Base-by-base conservation (phyloP, 1,284 basidiomycete genomes). In the Cutaneotrichosporon sp. region DNA sequence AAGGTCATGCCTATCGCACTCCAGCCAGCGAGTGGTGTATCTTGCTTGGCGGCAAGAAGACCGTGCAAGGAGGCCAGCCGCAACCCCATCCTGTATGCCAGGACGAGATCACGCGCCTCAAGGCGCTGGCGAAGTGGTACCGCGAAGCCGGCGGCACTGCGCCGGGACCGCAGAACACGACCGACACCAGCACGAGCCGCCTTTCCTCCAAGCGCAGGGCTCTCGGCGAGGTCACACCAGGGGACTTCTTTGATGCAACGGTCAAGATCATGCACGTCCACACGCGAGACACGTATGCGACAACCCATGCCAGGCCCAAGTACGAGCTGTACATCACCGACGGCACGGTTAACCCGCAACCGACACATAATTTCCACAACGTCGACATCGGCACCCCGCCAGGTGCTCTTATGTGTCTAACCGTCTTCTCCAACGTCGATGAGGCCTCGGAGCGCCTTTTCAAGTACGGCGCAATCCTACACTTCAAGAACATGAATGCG, bases 271-370 rank as follows among this genome's bases (percentile, higher is more conserved):
- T 70, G 73, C 69, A 74, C 26, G 57, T 75, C n/a, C 32, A 64
- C 46, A 63, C 71, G 31, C 22, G 10, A 21, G 50, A 62, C 26
- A 46, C 52, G 13, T 5, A 6, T 51, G 52, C 22, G 32, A 21
- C 34, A 49, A 59, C 34, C 46, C 40, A 7, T 50, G 26, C 36
- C 30, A 22, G 16, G 14, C 67, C 69, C 13, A 50, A 38, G 7
- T 42, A 63, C 32, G 76, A 79, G 55, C 51, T 77, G 0, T 79
- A 76, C 68, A 60, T 76, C 6, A 59, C 74, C 0, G 77, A 79
- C 60, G 77, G 77, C 11, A 76, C 77, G 4, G 57, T 65, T 4
- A 65, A 61, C 6, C n/a, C 49, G 2, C 18, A 22, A 4, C 22
- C 46, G 6, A 63, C 65, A 14, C 66, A 69, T 38, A 76, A 76